A percentile compares a stretch with the other conserved stretches of the same genome.
Evolutionary conservation across 805 yeast genomes (phyloP).

Genomic region (Scheffersomyces spartinae): DNA sequence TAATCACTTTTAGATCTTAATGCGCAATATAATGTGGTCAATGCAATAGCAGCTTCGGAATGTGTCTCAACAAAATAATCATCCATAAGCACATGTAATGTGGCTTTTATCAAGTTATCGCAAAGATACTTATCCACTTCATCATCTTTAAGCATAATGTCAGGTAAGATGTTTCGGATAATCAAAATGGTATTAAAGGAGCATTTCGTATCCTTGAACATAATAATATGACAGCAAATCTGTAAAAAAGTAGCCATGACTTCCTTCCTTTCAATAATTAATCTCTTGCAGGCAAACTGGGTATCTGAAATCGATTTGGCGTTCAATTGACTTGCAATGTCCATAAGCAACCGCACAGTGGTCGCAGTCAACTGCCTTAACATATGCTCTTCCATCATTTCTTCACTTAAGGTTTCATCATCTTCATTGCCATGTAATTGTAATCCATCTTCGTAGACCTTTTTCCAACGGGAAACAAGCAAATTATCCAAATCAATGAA

Average conservation of each 20-base stretch:
- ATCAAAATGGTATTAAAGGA: conserved; percentile 82
- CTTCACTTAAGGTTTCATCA: conserved; percentile 85
- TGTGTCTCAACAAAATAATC: conserved; percentile 79
- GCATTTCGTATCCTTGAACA: conserved; percentile 83
- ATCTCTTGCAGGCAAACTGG: conserved; percentile 52
- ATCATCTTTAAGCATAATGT: conserved; percentile 54
- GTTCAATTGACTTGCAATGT: conserved; percentile 72
- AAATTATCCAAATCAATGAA: conserved; percentile 62
- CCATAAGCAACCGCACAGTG: conserved; percentile 76
- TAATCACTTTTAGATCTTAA: conserved; percentile 57
- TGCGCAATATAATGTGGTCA: conserved; percentile 69
- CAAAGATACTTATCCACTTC: conserved; percentile 65
- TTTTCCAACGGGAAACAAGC: conserved; percentile 68
- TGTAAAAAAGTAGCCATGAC: conserved; percentile 71
- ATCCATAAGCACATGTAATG: conserved; percentile 57
- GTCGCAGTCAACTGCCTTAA: conserved; percentile 88
- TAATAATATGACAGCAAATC: conserved; percentile 63
- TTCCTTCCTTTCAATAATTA: conserved; percentile 52
- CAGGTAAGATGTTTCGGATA: conserved; percentile 60
- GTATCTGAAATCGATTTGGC: conserved; percentile 40
- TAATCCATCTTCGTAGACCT: conserved; percentile 45
- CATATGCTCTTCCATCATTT: conserved; percentile 96
- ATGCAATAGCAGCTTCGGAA: conserved; percentile 82
- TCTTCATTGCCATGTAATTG: conserved; percentile 49
- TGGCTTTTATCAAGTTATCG: conserved; percentile 56